Base-by-base conservation (phyloP, 345 rosid genomes). In the Murraya koenigii region DNA sequence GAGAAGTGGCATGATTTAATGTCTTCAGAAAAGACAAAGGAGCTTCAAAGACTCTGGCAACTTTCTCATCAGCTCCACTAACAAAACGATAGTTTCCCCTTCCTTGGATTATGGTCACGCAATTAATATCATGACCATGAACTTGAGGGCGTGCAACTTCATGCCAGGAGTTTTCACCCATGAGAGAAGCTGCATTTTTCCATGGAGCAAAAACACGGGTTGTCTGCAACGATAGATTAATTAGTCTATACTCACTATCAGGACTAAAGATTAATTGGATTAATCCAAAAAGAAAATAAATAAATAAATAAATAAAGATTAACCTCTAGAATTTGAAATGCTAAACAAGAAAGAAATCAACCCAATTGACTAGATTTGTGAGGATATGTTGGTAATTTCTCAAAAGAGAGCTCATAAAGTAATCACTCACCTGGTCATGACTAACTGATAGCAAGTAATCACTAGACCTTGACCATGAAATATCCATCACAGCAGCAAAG, bases 11-110 rank as follows among this genome's bases (percentile, higher is more conserved):
- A 83, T 88, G 90, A 79, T 82, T 90, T 83, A 96, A 78, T 66
- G 98, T 94, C 87, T 89, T 92, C 82, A 92, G 78, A 77, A 96
- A 96, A 6, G 95, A 94, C 64, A 96, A 75, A 75, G 97, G 89
- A 66, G 99, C 97, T 88, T 94, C 98, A 80, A 96, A 96, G 64
- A 94, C 97, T 85, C 98, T 84, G 47, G 89, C 89, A 81, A 96
- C 99, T 88, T 94, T 96, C 89, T 96, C 97, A 74, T 94, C 99
- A 64, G 99, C 97, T 76, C 99, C 99, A 82, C 98, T 81, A n/a
- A 96, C 89, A 87, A 91, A 95, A 71, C 91, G 91, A 85, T 91
- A 92, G 86, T 92, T 94, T 49, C 97, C 97, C 82, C 88, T 87
- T 74, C 94, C 99, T 83, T 80, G 93, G 67, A 96, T 88, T 78